Evolutionary conservation across 129 eudicot species (phyloP).

Genomic region (Escallonia rubra): DNA sequence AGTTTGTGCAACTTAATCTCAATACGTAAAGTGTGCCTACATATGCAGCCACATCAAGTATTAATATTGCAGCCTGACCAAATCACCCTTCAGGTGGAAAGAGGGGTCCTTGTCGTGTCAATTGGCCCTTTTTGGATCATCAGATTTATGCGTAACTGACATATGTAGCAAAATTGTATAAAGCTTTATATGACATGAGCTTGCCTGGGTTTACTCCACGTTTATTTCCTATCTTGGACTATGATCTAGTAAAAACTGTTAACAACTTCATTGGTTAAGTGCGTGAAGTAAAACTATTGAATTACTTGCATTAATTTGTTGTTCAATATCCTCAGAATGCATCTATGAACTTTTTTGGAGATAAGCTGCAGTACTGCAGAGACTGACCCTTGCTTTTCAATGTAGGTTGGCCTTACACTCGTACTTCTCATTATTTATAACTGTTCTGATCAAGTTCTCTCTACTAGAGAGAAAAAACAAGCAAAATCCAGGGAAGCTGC

Average conservation of each 20-base stretch:
- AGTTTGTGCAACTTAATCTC: too few relatives aligned
- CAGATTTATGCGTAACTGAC: not conserved
- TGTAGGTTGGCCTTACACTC: constrained; percentile 61
- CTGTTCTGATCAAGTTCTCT: constrained; percentile 75
- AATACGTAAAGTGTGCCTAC: too few relatives aligned
- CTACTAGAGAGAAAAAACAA: constrained; percentile 55
- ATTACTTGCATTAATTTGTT: not conserved
- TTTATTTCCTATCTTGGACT: not conserved
- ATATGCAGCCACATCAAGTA: too few relatives aligned
- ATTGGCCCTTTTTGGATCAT: not conserved
- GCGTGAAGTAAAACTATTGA: too few relatives aligned
- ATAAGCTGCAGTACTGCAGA: not conserved
- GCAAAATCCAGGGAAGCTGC: constrained; percentile 96
- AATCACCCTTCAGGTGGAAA: too few relatives aligned
- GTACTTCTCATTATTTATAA: constrained; percentile 73
- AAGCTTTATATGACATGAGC: not conserved
- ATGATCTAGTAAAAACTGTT: not conserved
- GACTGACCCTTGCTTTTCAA: constrained; percentile 1
- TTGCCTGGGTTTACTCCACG: not conserved
- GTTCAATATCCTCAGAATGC: not conserved
- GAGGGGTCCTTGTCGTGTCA: not conserved
- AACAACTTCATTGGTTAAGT: not conserved
- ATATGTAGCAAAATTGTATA: not conserved
- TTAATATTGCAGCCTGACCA: too few relatives aligned
- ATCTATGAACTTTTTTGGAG: not conserved